Percentiles rank a stretch among this genome's conserved stretches.
Conservation (phyloP, 805 yeast species). For the Saccharomyces mikatae region DNA sequence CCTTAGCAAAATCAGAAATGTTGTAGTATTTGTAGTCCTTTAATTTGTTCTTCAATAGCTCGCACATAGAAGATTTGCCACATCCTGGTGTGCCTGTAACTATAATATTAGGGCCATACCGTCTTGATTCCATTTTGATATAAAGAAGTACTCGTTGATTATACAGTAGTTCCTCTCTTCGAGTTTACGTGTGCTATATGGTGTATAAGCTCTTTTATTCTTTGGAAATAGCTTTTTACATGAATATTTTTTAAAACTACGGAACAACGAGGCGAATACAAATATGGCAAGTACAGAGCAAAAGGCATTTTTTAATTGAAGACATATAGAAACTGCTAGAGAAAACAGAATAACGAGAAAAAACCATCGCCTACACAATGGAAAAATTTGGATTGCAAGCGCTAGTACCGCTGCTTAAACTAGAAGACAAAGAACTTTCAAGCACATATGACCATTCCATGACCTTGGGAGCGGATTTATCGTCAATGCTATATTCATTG, state of each 20-base stretch:
- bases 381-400: conserved; percentile 30
- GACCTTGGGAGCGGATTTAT: conserved; percentile 30
- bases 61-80: conserved; percentile 32
- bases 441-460: conserved; percentile 25
- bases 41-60: conserved; percentile 19
- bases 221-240: neutral
- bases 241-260: neutral
- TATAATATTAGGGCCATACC: conserved; percentile 59
- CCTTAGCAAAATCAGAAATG: conserved; percentile 76
- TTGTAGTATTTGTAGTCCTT: conserved; percentile 45
- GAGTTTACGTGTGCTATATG: neutral
- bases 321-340: neutral
- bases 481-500: conserved; percentile 28
- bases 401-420: conserved; percentile 26
- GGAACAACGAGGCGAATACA: neutral
- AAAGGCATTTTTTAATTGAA: neutral
- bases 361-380: conserved; percentile 8
- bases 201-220: neutral
- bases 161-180: neutral
- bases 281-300: neutral
- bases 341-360: neutral
- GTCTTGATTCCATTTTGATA: conserved; percentile 12
- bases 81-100: conserved; percentile 89
- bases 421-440: conserved; percentile 19
- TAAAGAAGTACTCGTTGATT: neutral